Percentiles rank a stretch among this genome's conserved stretches.
Conservation (phyloP, 192 early-diverging fungal species). For the Umbelopsis vinacea region DNA sequence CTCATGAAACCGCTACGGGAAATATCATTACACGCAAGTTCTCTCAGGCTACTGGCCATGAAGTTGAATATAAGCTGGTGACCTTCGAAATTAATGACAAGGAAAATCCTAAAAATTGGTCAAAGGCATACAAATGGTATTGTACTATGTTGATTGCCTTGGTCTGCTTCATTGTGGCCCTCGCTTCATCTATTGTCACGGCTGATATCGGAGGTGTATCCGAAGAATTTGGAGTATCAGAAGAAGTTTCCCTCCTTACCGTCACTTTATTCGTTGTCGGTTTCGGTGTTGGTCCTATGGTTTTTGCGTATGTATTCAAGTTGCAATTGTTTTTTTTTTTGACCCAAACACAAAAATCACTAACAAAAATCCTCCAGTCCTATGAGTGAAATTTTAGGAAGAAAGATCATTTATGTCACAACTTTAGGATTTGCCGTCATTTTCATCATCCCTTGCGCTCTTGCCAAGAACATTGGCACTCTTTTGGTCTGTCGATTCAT, state of each 20-base stretch:
- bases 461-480: conserved; percentile 26
- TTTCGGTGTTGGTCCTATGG: conserved; percentile 8
- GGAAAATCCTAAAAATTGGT: conserved; percentile 18
- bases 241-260: background rate
- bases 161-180: conserved; percentile 3
- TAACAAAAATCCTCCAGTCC: background rate
- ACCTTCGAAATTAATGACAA: conserved; percentile 14
- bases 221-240: conserved; percentile 2
- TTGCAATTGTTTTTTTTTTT: background rate
- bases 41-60: conserved; percentile 14
- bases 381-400: conserved; percentile 18
- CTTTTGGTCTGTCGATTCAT: conserved; percentile 41
- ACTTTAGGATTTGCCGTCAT: conserved; percentile 10
- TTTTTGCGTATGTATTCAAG: conserved; percentile 1
- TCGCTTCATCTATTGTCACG: conserved; percentile 10
- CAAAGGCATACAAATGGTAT: conserved; percentile 15
- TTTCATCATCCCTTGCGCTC: conserved; percentile 8
- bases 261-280: conserved; percentile 8
- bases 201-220: background rate
- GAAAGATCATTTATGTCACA: conserved; percentile 7
- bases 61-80: conserved; percentile 14
- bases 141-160: conserved; percentile 15
- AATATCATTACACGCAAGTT: background rate
- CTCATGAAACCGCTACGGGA: conserved; percentile 6
- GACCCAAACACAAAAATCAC: background rate